phyloP scores from a whole-genome alignment of 352 stramenopile genomes.

The Phytophthora palmivora region DNA sequence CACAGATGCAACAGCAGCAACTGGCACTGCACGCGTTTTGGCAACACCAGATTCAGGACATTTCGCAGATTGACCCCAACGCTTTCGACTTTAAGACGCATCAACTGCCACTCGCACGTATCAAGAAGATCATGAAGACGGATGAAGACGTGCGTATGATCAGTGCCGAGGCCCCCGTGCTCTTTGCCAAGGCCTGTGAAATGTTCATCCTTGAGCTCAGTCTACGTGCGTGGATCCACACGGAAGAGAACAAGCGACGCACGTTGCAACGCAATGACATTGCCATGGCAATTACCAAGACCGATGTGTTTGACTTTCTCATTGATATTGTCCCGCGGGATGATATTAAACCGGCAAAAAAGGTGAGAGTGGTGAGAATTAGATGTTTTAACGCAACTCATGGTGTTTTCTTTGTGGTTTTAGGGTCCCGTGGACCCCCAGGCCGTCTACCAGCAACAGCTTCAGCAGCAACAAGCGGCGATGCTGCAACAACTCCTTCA shows the following conservation, averaged over 20 bases:
- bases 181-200: slow-evolving; percentile 95
- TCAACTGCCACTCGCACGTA: slow-evolving; percentile 92
- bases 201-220: slow-evolving; percentile 95
- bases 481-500: slow-evolving; percentile 91
- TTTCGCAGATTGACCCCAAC: slow-evolving; percentile 88
- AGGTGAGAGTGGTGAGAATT: slow-evolving; percentile 44
- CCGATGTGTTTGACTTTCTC: slow-evolving; percentile 93
- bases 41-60: slow-evolving; percentile 89
- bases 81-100: slow-evolving; percentile 90
- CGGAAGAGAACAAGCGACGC: slow-evolving; percentile 93
- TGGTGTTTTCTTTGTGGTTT: slow-evolving; percentile 13
- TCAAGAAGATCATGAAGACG: slow-evolving; percentile 97
- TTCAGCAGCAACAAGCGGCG: slow-evolving; percentile 87
- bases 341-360: slow-evolving; percentile 89
- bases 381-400: slow-evolving; percentile 6
- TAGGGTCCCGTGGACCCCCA: slow-evolving; percentile 75
- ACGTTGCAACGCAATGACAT: slow-evolving; percentile 93
- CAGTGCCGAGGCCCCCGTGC: slow-evolving; percentile 90
- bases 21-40: slow-evolving; percentile 88
- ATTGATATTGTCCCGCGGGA: slow-evolving; percentile 92
- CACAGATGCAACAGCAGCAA: slow-evolving; percentile 90
- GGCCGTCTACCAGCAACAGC: slow-evolving; percentile 87
- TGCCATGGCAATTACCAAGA: slow-evolving; percentile 91
- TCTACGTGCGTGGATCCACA: slow-evolving; percentile 90
- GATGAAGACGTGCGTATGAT: slow-evolving; percentile 96